Base-by-base conservation (phyloP, 1,284 basidiomycete genomes). In the Microbotryomycetes sp. region DNA sequence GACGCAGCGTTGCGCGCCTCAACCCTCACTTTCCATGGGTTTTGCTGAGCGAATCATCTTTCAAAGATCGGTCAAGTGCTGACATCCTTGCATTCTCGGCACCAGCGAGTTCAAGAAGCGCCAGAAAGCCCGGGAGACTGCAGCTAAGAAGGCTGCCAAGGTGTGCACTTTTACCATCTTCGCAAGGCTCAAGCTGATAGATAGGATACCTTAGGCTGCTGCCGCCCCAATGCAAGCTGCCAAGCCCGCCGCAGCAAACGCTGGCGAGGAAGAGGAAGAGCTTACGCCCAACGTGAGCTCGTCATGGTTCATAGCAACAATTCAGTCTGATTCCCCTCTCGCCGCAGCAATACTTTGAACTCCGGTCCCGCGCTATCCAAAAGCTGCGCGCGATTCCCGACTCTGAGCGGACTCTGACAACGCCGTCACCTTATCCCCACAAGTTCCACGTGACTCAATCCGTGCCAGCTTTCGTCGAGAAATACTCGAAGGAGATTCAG, bases 391-490 rank as follows among this genome's bases (percentile, higher is more conserved):
- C 88, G 75, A 88, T 89, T 52, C 86, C 88, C 76, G 78, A 83
- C 30, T n/a, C 54, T n/a, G 63, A 72, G 26, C 65, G 71, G 31
- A 70, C 71, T 51, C 59, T 69, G 45, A 63, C 64, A 21, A 76
- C 76, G 4, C 91, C 91, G 5, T 90, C 94, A 75, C 94, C 96
- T 3, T 99, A 98, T 80, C 94, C 96, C 23, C 96, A 99, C 85
- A 99, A 99, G 83, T 99, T 98, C 80, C 77, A 96, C 72, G 92
- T 96, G 48, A 81, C 87, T 52, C 80, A 79, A 66, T 89, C 88
- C n/a, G 80, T 98, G 72, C 79, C 84, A 18, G 74, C 79, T 15
- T 99, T 87, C 78, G 85, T 97, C 74, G 76, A 82, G 16, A 79
- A 82, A 62, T 98, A 90, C 74, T 88, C 88, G 48, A 60, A 73